Evolutionary conservation across 164 flowering plant genomes (phyloP).

Genomic region (Sedum album): DNA sequence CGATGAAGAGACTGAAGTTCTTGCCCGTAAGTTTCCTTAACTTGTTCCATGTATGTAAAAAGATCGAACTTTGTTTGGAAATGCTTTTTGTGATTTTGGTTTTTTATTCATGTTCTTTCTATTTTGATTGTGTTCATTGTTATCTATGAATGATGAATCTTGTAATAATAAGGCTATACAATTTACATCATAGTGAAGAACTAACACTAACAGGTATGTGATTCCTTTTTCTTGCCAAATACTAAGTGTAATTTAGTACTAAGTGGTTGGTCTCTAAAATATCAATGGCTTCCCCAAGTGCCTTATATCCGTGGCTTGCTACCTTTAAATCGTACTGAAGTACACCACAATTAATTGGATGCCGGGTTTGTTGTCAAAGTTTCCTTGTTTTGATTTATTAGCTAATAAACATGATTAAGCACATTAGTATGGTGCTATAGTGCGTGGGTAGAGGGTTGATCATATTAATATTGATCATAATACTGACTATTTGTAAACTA

Average conservation of each 20-base stretch:
- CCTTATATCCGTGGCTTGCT: not conserved
- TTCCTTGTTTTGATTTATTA: not conserved
- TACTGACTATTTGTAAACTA: not conserved
- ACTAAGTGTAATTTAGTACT: not conserved
- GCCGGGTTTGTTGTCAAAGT: not conserved
- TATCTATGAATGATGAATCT: no score
- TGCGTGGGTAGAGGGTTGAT: not conserved
- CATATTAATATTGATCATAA: not conserved
- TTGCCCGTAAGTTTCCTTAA: conserved; percentile 58
- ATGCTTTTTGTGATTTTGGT: not conserved
- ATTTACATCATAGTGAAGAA: no score
- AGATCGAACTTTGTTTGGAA: no score
- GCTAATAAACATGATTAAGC: not conserved
- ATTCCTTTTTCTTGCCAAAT: not conserved
- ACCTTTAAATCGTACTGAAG: not conserved
- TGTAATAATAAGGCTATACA: no score
- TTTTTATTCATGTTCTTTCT: not conserved
- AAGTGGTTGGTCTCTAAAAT: not conserved
- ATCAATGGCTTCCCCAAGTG: no score
- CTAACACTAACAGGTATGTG: no score
- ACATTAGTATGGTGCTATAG: not conserved
- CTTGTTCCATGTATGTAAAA: no score
- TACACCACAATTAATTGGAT: not conserved
- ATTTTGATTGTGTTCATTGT: no score
- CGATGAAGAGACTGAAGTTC: conserved; percentile 90